These are phyloP conservation scores for Penicillium parvum DNA, from an alignment of 495 filamentous ascomycete species.

Conservation along the genomic window DNA sequence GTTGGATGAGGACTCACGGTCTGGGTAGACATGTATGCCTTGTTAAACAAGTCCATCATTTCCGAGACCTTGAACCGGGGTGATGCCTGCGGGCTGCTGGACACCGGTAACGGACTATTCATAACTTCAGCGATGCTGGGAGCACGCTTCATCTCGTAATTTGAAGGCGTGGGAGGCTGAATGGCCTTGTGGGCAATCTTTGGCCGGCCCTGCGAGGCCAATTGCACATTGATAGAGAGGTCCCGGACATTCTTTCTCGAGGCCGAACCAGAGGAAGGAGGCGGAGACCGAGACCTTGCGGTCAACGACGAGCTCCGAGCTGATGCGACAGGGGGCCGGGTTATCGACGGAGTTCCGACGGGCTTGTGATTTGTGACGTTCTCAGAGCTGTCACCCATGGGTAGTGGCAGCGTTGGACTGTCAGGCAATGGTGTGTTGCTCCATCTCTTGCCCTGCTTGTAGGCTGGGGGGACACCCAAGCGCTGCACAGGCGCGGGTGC, in stretches of 20 bases:
- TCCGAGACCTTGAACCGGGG: constrained; percentile 34
- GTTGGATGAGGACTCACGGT: constrained; percentile 34
- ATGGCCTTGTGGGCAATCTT: constrained; percentile 41
- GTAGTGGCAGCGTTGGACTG: constrained; percentile 36
- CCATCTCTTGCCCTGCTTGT: constrained; percentile 36
- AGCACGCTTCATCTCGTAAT: constrained; percentile 21
- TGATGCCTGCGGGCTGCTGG: constrained; percentile 19
- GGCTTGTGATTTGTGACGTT: not conserved
- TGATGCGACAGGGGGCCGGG: constrained; percentile 7
- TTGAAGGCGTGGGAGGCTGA: constrained; percentile 39
- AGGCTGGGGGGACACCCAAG: constrained; percentile 34
- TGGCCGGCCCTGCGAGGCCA: constrained; percentile 28
- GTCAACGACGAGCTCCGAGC: constrained; percentile 14
- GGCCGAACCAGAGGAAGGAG: constrained; percentile 12
- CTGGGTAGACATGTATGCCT: constrained; percentile 33
- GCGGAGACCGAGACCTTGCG: constrained; percentile 12
- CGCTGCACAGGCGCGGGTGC: constrained; percentile 18
- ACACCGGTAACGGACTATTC: constrained; percentile 35
- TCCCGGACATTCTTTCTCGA: constrained; percentile 40
- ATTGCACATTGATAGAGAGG: constrained; percentile 41
- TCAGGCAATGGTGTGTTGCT: constrained; percentile 39
- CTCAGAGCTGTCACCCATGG: constrained; percentile 6
- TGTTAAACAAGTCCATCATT: constrained; percentile 43
- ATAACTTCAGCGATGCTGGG: constrained; percentile 46
- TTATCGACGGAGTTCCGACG: constrained; percentile 6